Conservation (phyloP, 345 rosid genomes). For the Cardiospermum halicacabum region DNA sequence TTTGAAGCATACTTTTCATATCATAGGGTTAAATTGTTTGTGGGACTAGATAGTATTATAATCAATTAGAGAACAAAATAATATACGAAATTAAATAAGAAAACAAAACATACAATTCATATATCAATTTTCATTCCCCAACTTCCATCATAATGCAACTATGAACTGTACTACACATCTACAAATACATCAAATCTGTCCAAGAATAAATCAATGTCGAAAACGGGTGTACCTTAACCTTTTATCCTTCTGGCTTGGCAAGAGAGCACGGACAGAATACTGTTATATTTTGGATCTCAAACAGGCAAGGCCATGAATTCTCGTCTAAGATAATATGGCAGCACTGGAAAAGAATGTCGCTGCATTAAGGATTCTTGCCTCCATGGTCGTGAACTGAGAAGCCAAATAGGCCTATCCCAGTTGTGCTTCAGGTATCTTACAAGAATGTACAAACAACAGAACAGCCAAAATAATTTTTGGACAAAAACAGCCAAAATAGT, state of each 20-base stretch:
- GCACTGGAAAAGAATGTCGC: not conserved
- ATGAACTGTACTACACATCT: constrained; percentile 21
- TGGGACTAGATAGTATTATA: not conserved
- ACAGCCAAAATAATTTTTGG: constrained; percentile 2
- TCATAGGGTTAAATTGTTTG: not conserved
- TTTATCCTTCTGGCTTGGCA: not conserved
- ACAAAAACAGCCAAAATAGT: no score
- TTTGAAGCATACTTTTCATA: no score
- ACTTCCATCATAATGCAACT: constrained; percentile 23
- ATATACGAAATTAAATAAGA: constrained; percentile 13
- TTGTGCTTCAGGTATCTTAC: constrained; percentile 5
- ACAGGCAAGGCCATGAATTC: not conserved
- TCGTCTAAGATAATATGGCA: constrained; percentile 3
- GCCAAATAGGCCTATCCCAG: not conserved
- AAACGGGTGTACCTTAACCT: not conserved
- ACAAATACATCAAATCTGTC: constrained; percentile 19
- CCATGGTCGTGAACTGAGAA: constrained; percentile 1
- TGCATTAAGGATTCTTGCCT: not conserved
- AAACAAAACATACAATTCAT: not conserved
- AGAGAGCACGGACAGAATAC: constrained; percentile 1
- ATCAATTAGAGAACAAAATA: no score
- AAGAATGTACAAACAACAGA: constrained; percentile 16
- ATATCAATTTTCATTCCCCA: constrained; percentile 9
- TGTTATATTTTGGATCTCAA: not conserved
- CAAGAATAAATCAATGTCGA: constrained; percentile 15